phyloP scores from a whole-genome alignment of 768 basidiomycete genomes.

The Trametes cinnabarina region DNA sequence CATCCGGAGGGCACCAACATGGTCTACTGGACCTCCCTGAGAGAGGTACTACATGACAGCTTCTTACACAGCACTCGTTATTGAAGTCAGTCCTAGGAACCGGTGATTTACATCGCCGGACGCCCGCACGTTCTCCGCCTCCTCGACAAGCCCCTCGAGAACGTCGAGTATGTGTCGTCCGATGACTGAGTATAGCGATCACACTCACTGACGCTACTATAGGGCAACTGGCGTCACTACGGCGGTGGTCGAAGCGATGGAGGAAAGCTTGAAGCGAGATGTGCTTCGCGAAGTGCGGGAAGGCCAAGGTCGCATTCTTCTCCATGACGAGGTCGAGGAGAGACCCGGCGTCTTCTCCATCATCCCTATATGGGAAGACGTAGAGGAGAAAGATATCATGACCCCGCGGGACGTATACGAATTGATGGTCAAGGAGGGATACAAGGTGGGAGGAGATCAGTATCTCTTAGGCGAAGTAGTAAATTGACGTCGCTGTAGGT shows the following conservation, averaged over 20 bases:
- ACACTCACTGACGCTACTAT: not conserved
- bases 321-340: conserved; percentile 96
- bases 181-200: not conserved
- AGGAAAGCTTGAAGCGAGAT: conserved; percentile 82
- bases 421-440: conserved; percentile 73
- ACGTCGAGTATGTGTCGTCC: conserved; percentile 72
- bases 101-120: conserved; percentile 86
- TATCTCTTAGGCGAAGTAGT: conserved; percentile 7
- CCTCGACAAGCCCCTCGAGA: conserved; percentile 84
- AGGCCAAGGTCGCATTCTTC: conserved; percentile 73
- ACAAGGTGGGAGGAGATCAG: conserved; percentile 45
- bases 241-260: conserved; percentile 88
- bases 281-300: conserved; percentile 76
- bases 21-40: conserved; percentile 92
- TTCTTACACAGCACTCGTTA: conserved; percentile 2
- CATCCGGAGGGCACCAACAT: conserved; percentile 69
- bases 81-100: conserved; percentile 55
- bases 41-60: conserved; percentile 61
- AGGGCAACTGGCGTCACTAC: conserved; percentile 95
- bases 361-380: conserved; percentile 92
- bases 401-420: conserved; percentile 83
- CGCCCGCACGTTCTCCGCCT: conserved; percentile 89
- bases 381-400: conserved; percentile 77
- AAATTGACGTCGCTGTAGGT: conserved; percentile 48
- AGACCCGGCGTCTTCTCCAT: conserved; percentile 86